Evolutionary conservation across 75 land plant genomes (phyloP).

Genomic region (Chamaecyparis obtusa): DNA sequence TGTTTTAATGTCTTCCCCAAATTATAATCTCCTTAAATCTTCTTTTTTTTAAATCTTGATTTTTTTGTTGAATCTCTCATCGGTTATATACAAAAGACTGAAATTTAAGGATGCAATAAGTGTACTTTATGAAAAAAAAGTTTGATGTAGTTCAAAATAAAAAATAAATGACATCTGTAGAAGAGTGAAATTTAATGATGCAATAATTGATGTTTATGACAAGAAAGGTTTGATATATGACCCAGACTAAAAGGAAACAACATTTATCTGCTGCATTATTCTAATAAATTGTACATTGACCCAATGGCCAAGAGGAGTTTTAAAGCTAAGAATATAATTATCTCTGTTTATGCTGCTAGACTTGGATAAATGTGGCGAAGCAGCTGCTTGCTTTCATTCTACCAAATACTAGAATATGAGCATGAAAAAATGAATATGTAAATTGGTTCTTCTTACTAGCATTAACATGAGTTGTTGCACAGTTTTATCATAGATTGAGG

Average conservation of each 20-base stretch:
- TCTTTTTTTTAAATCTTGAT: background rate
- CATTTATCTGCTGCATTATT: background rate
- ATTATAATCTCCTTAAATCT: background rate
- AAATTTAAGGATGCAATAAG: background rate
- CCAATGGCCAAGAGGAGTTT: background rate
- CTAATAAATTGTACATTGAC: background rate
- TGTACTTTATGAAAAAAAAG: background rate
- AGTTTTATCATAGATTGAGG: background rate
- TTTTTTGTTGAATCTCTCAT: background rate
- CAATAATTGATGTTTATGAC: background rate
- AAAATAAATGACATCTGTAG: background rate
- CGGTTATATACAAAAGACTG: background rate
- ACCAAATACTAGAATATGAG: background rate
- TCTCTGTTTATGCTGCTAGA: background rate
- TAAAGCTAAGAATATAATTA: background rate
- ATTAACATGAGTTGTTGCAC: background rate
- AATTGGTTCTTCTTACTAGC: background rate
- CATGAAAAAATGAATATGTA: background rate
- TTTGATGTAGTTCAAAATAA: background rate
- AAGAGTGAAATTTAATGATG: background rate
- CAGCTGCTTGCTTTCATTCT: background rate
- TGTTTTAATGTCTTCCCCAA: background rate
- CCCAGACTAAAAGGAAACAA: background rate
- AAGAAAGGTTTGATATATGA: background rate
- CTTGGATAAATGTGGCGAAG: background rate